A percentile compares a stretch with the other conserved stretches of the same genome.
phyloP scores from a whole-genome alignment of 148 eudicot genomes.

The Rhododendron kiyosumense region DNA sequence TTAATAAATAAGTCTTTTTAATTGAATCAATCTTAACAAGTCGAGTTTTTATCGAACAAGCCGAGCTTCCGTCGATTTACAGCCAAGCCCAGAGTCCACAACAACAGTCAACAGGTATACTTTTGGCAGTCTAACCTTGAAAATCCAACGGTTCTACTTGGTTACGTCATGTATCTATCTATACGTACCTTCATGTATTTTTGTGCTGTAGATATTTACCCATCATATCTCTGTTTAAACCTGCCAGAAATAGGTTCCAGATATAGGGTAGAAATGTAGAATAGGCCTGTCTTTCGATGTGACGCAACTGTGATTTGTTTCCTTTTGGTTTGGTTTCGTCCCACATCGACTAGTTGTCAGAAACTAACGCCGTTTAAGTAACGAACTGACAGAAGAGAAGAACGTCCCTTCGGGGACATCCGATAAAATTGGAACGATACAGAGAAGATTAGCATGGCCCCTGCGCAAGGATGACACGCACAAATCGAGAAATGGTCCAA shows the following conservation, averaged over 20 bases:
- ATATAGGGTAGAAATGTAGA: background rate
- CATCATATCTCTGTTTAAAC: too few species aligned
- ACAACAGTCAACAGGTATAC: too few species aligned
- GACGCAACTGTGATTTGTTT: background rate
- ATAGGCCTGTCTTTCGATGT: background rate
- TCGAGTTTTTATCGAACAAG: too few species aligned
- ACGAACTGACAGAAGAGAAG: background rate
- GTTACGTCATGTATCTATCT: background rate
- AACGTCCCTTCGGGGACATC: background rate
- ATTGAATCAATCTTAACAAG: too few species aligned
- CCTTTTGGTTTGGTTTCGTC: background rate
- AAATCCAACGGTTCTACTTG: background rate
- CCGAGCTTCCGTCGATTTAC: too few species aligned
- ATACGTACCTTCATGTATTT: too few species aligned
- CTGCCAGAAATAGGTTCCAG: background rate
- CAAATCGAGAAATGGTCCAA: background rate
- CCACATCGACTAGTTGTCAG: background rate
- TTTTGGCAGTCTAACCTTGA: background rate
- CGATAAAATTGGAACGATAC: background rate
- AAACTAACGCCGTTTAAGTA: background rate
- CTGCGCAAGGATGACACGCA: background rate
- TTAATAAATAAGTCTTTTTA: too few species aligned
- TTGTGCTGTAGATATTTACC: too few species aligned
- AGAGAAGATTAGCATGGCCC: background rate
- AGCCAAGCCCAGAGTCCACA: background rate